Percentiles rank a stretch among this genome's conserved stretches.
Conservation (phyloP, 1,284 basidiomycete genomes). For the Cutaneotrichosporon sp. region DNA sequence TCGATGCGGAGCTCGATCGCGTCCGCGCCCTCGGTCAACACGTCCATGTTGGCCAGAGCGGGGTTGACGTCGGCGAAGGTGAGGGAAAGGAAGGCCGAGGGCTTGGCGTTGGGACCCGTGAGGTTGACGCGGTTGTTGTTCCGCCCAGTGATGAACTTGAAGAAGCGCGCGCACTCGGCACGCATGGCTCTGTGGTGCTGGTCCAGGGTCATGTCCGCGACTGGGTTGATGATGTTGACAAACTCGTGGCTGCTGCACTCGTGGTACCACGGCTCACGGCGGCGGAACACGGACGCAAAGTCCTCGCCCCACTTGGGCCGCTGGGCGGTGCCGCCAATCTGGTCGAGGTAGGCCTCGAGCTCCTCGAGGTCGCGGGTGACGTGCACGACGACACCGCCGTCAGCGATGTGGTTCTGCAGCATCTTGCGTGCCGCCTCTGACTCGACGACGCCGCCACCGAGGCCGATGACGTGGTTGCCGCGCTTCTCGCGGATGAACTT, state of each 20-base stretch:
- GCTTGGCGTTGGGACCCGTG: conserved; percentile 54
- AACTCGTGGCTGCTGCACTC: conserved; percentile 84
- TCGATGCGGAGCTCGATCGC: conserved; percentile 94
- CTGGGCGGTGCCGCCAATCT: conserved; percentile 62
- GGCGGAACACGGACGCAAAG: conserved; percentile 75
- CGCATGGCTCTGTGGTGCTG: conserved; percentile 47
- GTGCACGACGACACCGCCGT: conserved; percentile 69
- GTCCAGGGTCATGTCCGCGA: conserved; percentile 37
- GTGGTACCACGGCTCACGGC: conserved; percentile 85
- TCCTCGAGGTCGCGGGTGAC: conserved; percentile 69
- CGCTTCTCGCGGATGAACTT: conserved; percentile 63
- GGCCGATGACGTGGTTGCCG: conserved; percentile 74
- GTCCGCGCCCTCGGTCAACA: conserved; percentile 80
- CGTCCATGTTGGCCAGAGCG: conserved; percentile 69
- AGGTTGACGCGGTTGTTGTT: conserved; percentile 62
- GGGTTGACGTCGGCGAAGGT: conserved; percentile 85
- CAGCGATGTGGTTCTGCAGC: conserved; percentile 66
- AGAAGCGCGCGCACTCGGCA: conserved; percentile 63
- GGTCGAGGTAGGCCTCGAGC: conserved; percentile 74
- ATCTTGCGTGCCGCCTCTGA: conserved; percentile 70
- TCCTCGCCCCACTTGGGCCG: conserved; percentile 84
- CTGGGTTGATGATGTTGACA: conserved; percentile 61
- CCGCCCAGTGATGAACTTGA: conserved; percentile 80
- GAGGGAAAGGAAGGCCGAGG: conserved; percentile 88
- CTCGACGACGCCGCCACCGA: conserved; percentile 96